Conservation (phyloP, 2,329 filamentous ascomycete genomes). For the Coniochaeta ligniaria region DNA sequence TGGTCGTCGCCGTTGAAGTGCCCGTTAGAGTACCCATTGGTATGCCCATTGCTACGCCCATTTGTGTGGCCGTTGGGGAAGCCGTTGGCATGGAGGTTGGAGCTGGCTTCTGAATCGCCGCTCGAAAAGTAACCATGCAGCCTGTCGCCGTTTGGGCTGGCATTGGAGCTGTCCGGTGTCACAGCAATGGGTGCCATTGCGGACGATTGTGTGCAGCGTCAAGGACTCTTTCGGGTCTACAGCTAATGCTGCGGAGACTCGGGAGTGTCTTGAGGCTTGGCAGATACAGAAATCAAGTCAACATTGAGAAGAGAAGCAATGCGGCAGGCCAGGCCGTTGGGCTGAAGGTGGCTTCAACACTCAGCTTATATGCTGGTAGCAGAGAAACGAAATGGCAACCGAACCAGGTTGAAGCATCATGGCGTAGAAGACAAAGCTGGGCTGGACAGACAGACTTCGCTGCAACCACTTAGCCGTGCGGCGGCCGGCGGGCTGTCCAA, state of each 20-base stretch:
- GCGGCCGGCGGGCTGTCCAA: background rate
- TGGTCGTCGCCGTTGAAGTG: conserved; percentile 17
- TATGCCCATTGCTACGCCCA: conserved; percentile 4
- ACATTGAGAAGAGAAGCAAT: background rate
- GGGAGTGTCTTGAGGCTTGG: conserved; percentile 1
- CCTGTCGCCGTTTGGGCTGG: conserved; percentile 18
- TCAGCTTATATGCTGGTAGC: conserved; percentile 11
- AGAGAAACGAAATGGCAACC: background rate
- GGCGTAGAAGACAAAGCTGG: background rate
- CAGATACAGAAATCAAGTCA: background rate
- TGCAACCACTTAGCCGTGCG: background rate
- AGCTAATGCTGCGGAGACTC: background rate
- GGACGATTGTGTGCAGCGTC: conserved; percentile 6
- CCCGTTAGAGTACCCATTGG: conserved; percentile 10
- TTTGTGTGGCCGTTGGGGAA: conserved; percentile 13
- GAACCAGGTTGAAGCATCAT: background rate
- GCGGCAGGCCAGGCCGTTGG: background rate
- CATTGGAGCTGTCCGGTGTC: conserved; percentile 19
- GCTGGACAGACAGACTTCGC: background rate
- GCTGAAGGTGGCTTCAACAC: conserved; percentile 10
- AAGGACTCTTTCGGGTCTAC: conserved; percentile 3
- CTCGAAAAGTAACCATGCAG: conserved; percentile 16
- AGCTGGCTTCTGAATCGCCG: conserved; percentile 16
- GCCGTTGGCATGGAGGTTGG: conserved; percentile 18
- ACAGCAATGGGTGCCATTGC: conserved; percentile 21